A percentile compares a stretch with the other conserved stretches of the same genome.
These are phyloP conservation scores for Vigna hirtella DNA, from an alignment of 306 rosid genomes.

Conservation along the genomic window DNA sequence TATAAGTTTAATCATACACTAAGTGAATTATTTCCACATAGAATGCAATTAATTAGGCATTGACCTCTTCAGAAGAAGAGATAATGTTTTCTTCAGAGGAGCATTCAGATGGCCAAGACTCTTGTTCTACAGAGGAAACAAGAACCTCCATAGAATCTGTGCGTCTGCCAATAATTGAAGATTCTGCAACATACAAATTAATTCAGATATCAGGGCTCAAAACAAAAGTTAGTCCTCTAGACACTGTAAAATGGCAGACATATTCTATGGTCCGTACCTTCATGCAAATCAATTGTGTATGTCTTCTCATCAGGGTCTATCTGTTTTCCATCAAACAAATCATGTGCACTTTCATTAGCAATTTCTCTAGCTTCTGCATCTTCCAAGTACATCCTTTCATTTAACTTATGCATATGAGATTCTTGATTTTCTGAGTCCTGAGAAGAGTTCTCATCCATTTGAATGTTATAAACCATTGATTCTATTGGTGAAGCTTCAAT, in stretches of 20 bases:
- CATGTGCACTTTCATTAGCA: conserved; percentile 44
- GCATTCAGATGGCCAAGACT: conserved; percentile 42
- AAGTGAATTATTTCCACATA: background rate
- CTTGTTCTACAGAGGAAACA: conserved; percentile 42
- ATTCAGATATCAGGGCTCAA: conserved; percentile 7
- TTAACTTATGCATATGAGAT: conserved; percentile 7
- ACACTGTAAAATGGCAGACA: conserved; percentile 6
- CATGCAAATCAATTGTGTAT: conserved; percentile 33
- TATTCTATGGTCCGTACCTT: conserved; percentile 51
- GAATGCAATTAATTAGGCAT: conserved; percentile 1
- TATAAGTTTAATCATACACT: conserved; percentile 13
- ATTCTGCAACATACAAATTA: conserved; percentile 43
- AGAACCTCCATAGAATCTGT: conserved; percentile 47
- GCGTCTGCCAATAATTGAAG: conserved; percentile 41
- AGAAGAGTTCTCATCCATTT: conserved; percentile 30
- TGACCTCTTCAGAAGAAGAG: conserved; percentile 57
- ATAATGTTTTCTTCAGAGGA: conserved; percentile 37
- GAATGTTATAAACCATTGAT: background rate
- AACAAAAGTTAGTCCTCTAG: background rate
- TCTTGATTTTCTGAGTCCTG: conserved; percentile 41
- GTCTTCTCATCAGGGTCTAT: conserved; percentile 1
- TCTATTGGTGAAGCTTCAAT: conserved; percentile 31
- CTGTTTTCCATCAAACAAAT: conserved; percentile 24
- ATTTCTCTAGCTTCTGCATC: conserved; percentile 40
- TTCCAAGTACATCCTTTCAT: background rate